phyloP scores from a whole-genome alignment of 2,329 filamentous ascomycete species.

The Diaporthe batatas region DNA sequence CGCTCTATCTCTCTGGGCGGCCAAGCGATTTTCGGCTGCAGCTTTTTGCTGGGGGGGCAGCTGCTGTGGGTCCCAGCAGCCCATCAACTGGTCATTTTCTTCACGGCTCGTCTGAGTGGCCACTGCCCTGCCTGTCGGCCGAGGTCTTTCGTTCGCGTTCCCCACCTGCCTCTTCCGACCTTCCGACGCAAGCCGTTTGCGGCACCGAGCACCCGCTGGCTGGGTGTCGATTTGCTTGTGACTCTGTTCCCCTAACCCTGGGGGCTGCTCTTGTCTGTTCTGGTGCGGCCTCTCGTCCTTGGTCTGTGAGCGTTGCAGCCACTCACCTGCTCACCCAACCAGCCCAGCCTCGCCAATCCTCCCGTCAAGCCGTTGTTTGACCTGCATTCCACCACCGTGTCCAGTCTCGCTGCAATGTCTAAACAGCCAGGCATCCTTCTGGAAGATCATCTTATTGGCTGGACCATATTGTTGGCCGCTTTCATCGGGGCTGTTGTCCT shows the following conservation, averaged over 20 bases:
- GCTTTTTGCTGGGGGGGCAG: conserved; percentile 14
- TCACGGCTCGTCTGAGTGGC: conserved; percentile 27
- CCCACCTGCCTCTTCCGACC: conserved; percentile 23
- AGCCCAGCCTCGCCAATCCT: neutral
- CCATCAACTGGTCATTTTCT: conserved; percentile 35
- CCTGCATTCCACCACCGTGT: neutral
- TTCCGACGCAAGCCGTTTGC: conserved; percentile 32
- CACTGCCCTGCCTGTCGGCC: conserved; percentile 2
- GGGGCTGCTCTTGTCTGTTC: too few relatives aligned
- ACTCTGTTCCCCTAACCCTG: conserved; percentile 4
- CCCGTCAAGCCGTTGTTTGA: conserved; percentile 5
- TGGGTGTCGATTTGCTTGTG: conserved; percentile 11
- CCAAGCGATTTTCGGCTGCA: conserved; percentile 19
- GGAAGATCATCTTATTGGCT: neutral
- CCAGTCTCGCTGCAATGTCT: neutral
- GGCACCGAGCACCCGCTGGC: conserved; percentile 3
- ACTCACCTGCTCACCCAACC: neutral
- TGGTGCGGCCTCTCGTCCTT: neutral
- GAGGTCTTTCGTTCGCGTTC: neutral
- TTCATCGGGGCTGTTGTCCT: neutral
- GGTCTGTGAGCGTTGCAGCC: neutral
- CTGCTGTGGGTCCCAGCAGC: conserved; percentile 2
- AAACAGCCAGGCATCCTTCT: neutral
- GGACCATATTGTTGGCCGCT: too few relatives aligned
- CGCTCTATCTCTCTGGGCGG: neutral